A percentile compares a stretch with the other conserved stretches of the same genome.
These are phyloP conservation scores for Trypanosoma vivax DNA, from an alignment of 208 protist genomes.

Conservation along the genomic window DNA sequence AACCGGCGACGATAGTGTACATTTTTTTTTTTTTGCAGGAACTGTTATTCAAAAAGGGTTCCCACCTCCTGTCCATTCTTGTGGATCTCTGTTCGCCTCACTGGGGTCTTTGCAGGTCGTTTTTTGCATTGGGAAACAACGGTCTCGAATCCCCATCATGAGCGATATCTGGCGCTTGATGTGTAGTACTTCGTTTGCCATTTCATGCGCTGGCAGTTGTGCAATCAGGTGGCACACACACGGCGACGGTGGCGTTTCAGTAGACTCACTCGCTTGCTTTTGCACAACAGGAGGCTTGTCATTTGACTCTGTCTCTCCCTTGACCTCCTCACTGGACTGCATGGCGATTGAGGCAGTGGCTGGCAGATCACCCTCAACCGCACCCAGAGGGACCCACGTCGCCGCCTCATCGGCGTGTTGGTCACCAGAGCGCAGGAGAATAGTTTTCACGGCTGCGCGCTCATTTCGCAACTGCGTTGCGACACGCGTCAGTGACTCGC, in stretches of 20 bases:
- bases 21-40: no score
- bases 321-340: no score
- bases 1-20: no score
- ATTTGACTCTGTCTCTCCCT: no score
- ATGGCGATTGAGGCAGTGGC: no score
- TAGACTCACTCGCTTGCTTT: not conserved
- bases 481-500: not conserved
- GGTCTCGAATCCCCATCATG: no score
- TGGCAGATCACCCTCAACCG: no score
- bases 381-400: no score
- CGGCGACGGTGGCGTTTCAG: not conserved
- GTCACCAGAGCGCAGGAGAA: constrained; percentile 5
- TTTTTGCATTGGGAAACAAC: constrained; percentile 1
- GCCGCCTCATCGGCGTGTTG: not conserved
- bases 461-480: constrained; percentile 7
- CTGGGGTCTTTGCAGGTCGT: not conserved
- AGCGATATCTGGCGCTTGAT: constrained; percentile 7
- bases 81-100: not conserved
- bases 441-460: constrained; percentile 1
- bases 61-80: no score
- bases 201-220: constrained; percentile 10
- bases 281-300: no score
- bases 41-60: no score
- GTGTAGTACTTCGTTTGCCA: constrained; percentile 18
- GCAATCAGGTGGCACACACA: constrained; percentile 15